Evolutionary conservation across 208 protist species (phyloP).

Genomic region (Trypanosoma conorhini): DNA sequence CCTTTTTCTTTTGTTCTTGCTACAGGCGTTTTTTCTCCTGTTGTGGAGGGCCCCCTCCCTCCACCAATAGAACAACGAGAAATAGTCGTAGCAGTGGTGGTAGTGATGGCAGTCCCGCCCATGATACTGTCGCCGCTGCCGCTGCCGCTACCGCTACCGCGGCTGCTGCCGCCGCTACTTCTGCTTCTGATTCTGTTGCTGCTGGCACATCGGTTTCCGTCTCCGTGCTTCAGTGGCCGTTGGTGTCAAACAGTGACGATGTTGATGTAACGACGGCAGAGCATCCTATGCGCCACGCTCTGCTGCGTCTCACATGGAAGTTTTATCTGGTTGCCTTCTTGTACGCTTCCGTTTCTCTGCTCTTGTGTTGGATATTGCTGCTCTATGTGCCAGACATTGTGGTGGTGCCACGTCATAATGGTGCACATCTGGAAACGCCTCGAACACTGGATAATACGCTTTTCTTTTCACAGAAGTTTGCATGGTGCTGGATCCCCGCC

Average conservation of each 20-base stretch:
- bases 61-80: not conserved
- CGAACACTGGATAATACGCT: slow-evolving; percentile 1
- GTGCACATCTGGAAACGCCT: not conserved
- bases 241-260: not conserved
- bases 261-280: not conserved
- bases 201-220: not conserved
- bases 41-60: not conserved
- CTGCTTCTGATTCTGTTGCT: too few relatives aligned
- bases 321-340: slow-evolving; percentile 13
- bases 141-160: not conserved
- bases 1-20: not conserved
- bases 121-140: too few relatives aligned
- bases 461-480: slow-evolving; percentile 22
- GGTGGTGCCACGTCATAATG: not conserved
- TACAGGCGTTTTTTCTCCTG: not conserved
- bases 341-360: not conserved
- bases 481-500: slow-evolving; percentile 28
- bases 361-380: slow-evolving; percentile 20
- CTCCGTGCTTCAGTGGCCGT: not conserved
- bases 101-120: too few relatives aligned
- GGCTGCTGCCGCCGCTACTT: too few relatives aligned
- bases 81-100: too few relatives aligned
- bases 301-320: slow-evolving; percentile 22
- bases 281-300: not conserved
- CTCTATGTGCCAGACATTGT: slow-evolving; percentile 10